Conservation (phyloP, 2,329 filamentous ascomycete genomes). For the Pseudogymnoascus sp. region DNA sequence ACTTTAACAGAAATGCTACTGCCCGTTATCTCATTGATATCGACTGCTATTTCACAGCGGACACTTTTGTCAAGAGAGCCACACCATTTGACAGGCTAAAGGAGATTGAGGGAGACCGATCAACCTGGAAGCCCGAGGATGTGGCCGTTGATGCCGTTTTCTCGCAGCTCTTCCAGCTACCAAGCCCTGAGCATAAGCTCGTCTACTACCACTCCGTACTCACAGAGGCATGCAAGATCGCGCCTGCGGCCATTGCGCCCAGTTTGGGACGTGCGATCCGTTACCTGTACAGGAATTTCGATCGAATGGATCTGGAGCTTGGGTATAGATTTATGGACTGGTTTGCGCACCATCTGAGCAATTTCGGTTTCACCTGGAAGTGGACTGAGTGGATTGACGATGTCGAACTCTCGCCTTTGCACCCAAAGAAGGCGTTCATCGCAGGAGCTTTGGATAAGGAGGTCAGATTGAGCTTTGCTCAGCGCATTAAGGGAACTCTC, state of each 20-base stretch:
- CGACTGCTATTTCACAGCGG: slow-evolving; percentile 85
- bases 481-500: slow-evolving; percentile 88
- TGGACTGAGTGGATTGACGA: slow-evolving; percentile 97
- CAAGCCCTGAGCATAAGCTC: slow-evolving; percentile 80
- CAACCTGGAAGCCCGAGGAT: slow-evolving; percentile 96
- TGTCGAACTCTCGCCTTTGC: slow-evolving; percentile 63
- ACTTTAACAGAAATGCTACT: slow-evolving; percentile 83
- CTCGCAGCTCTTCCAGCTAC: slow-evolving; percentile 85
- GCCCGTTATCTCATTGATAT: slow-evolving; percentile 88
- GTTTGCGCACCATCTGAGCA: slow-evolving; percentile 96
- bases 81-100: slow-evolving; percentile 86
- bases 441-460: slow-evolving; percentile 88
- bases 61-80: slow-evolving; percentile 87
- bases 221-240: slow-evolving; percentile 92
- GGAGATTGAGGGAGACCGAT: slow-evolving; percentile 54
- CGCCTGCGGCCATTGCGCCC: slow-evolving; percentile 90
- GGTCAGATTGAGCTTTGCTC: slow-evolving; percentile 90
- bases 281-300: slow-evolving; percentile 75
- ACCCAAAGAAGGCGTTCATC: slow-evolving; percentile 92
- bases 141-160: slow-evolving; percentile 96
- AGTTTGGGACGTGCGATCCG: slow-evolving; percentile 89
- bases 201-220: slow-evolving; percentile 95
- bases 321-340: slow-evolving; percentile 86
- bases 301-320: slow-evolving; percentile 80
- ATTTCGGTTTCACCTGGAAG: slow-evolving; percentile 99